Conservation (phyloP, 352 stramenopile genomes). For the Phytopythium ostracodes region DNA sequence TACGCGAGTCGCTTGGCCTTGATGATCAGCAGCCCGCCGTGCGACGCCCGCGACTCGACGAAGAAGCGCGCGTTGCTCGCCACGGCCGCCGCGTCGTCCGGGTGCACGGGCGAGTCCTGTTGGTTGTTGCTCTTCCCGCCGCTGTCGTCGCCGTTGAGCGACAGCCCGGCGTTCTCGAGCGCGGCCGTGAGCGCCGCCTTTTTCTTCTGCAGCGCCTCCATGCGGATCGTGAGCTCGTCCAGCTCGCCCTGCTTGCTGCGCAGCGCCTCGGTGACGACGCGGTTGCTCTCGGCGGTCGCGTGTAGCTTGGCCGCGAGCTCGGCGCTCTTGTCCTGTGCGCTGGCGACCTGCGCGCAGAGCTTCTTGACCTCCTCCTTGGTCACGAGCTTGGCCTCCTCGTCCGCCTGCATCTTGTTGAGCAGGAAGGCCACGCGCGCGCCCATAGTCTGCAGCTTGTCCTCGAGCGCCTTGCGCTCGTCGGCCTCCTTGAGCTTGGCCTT, state of each 20-base stretch:
- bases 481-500: conserved; percentile 91
- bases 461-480: conserved; percentile 88
- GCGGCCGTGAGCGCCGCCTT: conserved; percentile 48
- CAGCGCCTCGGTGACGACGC: conserved; percentile 90
- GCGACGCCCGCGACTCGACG: conserved; percentile 73
- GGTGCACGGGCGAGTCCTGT: conserved; percentile 28
- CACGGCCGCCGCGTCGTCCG: conserved; percentile 55
- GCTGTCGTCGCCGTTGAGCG: conserved; percentile 12
- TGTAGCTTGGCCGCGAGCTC: conserved; percentile 89
- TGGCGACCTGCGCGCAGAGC: conserved; percentile 89
- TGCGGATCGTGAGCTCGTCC: conserved; percentile 77
- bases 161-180: conserved; percentile 49
- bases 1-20: conserved; percentile 90
- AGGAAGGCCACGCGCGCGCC: conserved; percentile 92
- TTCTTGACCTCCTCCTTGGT: conserved; percentile 94
- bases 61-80: conserved; percentile 80
- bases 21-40: conserved; percentile 86
- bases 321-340: conserved; percentile 83
- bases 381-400: conserved; percentile 93
- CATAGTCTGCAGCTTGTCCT: conserved; percentile 94
- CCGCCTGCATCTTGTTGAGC: conserved; percentile 96
- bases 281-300: conserved; percentile 89
- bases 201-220: conserved; percentile 78
- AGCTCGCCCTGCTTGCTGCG: conserved; percentile 88
- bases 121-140: conserved; percentile 9